Evolutionary conservation across 805 yeast species (phyloP).

Genomic region (Candida silvicultrix): DNA sequence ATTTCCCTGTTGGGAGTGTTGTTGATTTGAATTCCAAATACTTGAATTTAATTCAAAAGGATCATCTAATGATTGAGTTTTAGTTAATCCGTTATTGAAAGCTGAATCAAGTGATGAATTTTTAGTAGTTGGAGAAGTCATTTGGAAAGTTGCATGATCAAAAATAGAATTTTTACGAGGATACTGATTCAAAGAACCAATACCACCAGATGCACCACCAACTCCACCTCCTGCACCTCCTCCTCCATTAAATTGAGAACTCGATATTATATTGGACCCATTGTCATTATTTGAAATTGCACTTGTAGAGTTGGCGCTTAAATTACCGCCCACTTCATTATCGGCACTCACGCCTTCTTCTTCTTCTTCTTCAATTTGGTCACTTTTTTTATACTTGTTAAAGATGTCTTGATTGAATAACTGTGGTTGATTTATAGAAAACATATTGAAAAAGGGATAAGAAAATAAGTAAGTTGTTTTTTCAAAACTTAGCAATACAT

Average conservation of each 20-base stretch:
- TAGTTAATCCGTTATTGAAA: background rate
- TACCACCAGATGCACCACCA: background rate
- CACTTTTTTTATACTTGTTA: background rate
- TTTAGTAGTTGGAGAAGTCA: background rate
- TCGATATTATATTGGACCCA: too few species aligned
- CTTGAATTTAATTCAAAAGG: conserved; percentile 4
- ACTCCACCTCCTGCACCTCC: too few species aligned
- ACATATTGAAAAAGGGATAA: too few species aligned
- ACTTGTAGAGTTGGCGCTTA: background rate
- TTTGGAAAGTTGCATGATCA: background rate
- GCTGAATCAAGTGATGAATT: background rate
- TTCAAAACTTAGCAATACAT: too few species aligned
- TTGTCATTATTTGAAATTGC: background rate
- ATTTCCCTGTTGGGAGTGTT: background rate
- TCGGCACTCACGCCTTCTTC: too few species aligned
- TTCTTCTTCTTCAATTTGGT: background rate
- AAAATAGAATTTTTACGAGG: background rate
- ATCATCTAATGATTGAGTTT: background rate
- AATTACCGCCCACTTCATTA: too few species aligned
- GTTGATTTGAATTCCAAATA: background rate
- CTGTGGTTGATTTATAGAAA: background rate
- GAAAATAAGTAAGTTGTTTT: too few species aligned
- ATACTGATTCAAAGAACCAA: background rate
- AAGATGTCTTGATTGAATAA: conserved; percentile 1
- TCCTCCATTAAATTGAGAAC: too few species aligned